phyloP scores from a whole-genome alignment of 2,329 filamentous ascomycete genomes.

The Karstenula rhodostoma region DNA sequence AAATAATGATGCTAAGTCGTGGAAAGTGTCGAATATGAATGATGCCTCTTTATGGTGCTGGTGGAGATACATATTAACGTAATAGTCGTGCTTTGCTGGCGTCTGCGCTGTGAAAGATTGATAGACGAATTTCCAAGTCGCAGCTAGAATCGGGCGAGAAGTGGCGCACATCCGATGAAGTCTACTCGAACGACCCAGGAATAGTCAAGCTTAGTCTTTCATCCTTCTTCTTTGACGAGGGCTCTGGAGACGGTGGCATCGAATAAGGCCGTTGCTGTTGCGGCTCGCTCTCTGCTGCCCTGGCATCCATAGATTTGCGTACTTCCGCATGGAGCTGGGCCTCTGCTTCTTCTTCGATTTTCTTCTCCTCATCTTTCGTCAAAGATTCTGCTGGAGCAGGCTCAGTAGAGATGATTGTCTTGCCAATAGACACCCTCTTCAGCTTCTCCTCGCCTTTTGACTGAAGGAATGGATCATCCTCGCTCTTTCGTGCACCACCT shows the following conservation, averaged over 20 bases:
- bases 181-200: slow-evolving; percentile 40
- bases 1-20: slow-evolving; percentile 1
- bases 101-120: neutral
- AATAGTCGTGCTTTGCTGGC: neutral
- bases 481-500: slow-evolving; percentile 29
- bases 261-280: slow-evolving; percentile 38
- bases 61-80: slow-evolving; percentile 16
- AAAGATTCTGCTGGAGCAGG: slow-evolving; percentile 19
- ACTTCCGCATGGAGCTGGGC: slow-evolving; percentile 46
- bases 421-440: slow-evolving; percentile 50
- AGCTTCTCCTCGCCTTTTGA: slow-evolving; percentile 30
- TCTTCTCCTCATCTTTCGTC: slow-evolving; percentile 42
- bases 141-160: neutral
- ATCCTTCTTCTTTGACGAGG: slow-evolving; percentile 39
- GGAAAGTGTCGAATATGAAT: slow-evolving; percentile 13
- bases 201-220: slow-evolving; percentile 46
- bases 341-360: slow-evolving; percentile 45
- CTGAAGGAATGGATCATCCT: slow-evolving; percentile 45
- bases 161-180: neutral
- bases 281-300: slow-evolving; percentile 19
- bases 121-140: neutral
- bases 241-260: slow-evolving; percentile 27
- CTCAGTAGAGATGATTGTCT: slow-evolving; percentile 41
- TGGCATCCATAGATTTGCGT: slow-evolving; percentile 32
- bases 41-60: neutral